These are phyloP conservation scores for Aspergillus oerlinghausenensis DNA, from an alignment of 2,329 filamentous ascomycete genomes.

Conservation along the genomic window DNA sequence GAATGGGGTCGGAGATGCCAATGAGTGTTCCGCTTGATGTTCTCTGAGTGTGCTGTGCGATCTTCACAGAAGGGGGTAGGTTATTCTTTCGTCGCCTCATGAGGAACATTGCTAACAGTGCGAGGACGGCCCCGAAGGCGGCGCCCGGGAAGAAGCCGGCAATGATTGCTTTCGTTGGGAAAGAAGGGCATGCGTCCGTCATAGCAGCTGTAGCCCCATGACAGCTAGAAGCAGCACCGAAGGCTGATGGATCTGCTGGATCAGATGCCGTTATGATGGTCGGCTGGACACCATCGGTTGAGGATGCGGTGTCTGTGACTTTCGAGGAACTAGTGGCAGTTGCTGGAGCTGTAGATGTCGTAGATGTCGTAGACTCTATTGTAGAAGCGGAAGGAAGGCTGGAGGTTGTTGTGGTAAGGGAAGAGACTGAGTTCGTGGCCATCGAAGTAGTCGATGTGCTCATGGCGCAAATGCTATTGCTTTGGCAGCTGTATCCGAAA, in stretches of 20 bases:
- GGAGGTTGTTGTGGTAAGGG: slow-evolving; percentile 19
- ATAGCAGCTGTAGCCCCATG: neutral
- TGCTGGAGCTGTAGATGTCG: slow-evolving; percentile 15
- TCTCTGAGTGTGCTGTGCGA: slow-evolving; percentile 25
- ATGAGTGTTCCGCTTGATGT: slow-evolving; percentile 30
- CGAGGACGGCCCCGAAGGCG: slow-evolving; percentile 45
- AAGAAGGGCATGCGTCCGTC: slow-evolving; percentile 30
- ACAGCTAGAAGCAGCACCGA: slow-evolving; percentile 2
- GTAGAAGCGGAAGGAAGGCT: slow-evolving; percentile 17
- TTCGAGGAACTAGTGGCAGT: slow-evolving; percentile 2
- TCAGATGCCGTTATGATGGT: neutral
- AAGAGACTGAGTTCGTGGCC: slow-evolving; percentile 12
- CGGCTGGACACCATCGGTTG: neutral
- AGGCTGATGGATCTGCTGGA: slow-evolving; percentile 9
- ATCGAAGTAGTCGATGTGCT: slow-evolving; percentile 21
- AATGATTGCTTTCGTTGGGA: slow-evolving; percentile 38
- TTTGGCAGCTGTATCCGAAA: slow-evolving; percentile 43
- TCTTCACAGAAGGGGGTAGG: slow-evolving; percentile 15
- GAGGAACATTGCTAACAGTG: slow-evolving; percentile 48
- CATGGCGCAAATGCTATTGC: slow-evolving; percentile 25
- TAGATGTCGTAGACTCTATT: slow-evolving; percentile 11
- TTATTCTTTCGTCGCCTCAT: slow-evolving; percentile 27
- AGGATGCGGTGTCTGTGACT: neutral
- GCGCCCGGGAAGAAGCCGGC: slow-evolving; percentile 46
- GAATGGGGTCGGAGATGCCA: slow-evolving; percentile 42